phyloP scores from a whole-genome alignment of 805 yeast species.

The Candida dajiaensis region DNA sequence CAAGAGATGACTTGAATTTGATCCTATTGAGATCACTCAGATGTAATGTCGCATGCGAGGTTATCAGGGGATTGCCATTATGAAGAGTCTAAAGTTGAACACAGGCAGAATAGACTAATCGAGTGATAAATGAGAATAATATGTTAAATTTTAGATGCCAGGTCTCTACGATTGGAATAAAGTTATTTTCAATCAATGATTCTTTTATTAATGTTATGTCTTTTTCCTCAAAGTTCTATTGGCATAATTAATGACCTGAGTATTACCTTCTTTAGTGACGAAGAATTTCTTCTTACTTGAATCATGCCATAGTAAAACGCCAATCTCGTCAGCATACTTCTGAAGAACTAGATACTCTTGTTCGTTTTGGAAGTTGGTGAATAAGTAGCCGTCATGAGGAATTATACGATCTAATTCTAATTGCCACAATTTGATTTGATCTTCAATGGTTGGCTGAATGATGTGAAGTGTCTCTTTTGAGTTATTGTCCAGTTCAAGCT shows the following conservation, averaged over 20 bases:
- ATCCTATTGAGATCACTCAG: too few relatives aligned
- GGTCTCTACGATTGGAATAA: too few relatives aligned
- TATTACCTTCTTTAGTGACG: constrained; percentile 80
- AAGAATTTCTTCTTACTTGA: constrained; percentile 65
- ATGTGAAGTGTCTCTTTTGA: constrained; percentile 52
- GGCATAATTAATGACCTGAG: constrained; percentile 89
- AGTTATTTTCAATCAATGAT: background rate
- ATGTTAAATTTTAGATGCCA: too few relatives aligned
- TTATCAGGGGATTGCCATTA: too few relatives aligned
- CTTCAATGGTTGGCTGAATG: constrained; percentile 93
- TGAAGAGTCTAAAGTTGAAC: too few relatives aligned
- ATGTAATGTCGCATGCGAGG: too few relatives aligned
- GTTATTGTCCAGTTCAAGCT: constrained; percentile 49
- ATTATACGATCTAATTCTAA: constrained; percentile 89
- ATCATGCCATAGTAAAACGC: constrained; percentile 87
- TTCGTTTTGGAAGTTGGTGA: constrained; percentile 75
- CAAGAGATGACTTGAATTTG: too few relatives aligned
- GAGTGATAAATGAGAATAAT: too few relatives aligned
- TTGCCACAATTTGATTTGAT: constrained; percentile 95
- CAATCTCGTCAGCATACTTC: constrained; percentile 83
- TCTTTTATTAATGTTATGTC: background rate
- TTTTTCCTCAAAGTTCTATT: constrained; percentile 45
- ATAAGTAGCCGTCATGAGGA: constrained; percentile 79
- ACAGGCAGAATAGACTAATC: too few relatives aligned
- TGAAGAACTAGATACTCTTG: constrained; percentile 69